A percentile compares a stretch with the other conserved stretches of the same genome.
Evolutionary conservation across 2,329 filamentous ascomycete genomes (phyloP).

Genomic region (Davidsoniella eucalypti): DNA sequence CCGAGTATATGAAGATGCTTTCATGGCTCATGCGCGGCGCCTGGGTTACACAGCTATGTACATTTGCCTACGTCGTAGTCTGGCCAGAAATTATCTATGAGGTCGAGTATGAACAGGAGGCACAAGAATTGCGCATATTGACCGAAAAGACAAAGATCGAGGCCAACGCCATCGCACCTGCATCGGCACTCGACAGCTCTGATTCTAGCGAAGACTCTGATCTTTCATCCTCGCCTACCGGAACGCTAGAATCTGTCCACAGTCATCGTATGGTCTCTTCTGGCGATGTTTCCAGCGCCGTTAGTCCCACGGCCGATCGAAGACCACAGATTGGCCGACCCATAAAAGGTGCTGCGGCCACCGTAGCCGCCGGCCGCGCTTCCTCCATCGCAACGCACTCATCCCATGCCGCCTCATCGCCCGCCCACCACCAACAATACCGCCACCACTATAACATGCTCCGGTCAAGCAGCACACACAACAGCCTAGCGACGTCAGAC

Average conservation of each 20-base stretch:
- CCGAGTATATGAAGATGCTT: conserved; percentile 75
- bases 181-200: not conserved
- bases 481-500: conserved; percentile 29
- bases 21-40: conserved; percentile 85
- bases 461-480: conserved; percentile 8
- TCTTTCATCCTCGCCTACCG: not conserved
- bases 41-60: conserved; percentile 86
- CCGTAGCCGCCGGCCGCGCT: conserved; percentile 11
- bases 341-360: conserved; percentile 14
- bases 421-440: conserved; percentile 8
- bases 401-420: conserved; percentile 8
- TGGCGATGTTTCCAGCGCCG: conserved; percentile 6
- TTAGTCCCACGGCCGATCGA: conserved; percentile 1
- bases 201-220: not conserved
- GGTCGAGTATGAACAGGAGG: conserved; percentile 55
- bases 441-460: not conserved
- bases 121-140: conserved; percentile 37
- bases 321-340: conserved; percentile 12
- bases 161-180: conserved; percentile 15
- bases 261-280: not conserved
- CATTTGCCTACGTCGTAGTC: conserved; percentile 77
- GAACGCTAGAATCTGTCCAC: conserved; percentile 1
- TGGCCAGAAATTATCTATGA: conserved; percentile 68
- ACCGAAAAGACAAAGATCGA: conserved; percentile 5
- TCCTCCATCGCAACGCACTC: conserved; percentile 9